Percentiles rank a stretch among this genome's conserved stretches.
phyloP scores from a whole-genome alignment of 306 rosid species.

The Medicago ruthenica region DNA sequence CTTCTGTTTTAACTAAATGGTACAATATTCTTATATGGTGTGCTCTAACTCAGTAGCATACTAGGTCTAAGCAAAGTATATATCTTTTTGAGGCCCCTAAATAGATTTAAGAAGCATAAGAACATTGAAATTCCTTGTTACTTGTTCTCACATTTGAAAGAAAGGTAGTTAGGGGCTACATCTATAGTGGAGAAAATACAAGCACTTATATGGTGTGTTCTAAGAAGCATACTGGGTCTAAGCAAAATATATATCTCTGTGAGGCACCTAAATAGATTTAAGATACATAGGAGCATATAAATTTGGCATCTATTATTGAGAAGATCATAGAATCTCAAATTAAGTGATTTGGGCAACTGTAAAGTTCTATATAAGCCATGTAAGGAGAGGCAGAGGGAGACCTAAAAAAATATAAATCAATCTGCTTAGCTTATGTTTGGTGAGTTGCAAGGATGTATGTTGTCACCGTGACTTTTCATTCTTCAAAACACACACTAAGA shows the following conservation, averaged over 20 bases:
- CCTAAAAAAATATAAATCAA: neutral
- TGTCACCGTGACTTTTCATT: neutral
- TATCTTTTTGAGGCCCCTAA: neutral
- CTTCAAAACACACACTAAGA: neutral
- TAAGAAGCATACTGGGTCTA: neutral
- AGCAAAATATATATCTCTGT: neutral
- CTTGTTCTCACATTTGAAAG: conserved; percentile 18
- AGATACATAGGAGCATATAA: conserved; percentile 7
- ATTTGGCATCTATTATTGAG: neutral
- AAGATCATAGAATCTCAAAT: neutral
- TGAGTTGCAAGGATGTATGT: neutral
- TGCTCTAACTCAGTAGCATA: conserved; percentile 6
- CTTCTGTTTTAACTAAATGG: neutral
- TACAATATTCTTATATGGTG: neutral
- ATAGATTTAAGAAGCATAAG: conserved; percentile 4
- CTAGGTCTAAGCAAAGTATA: neutral
- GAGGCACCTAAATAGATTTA: neutral
- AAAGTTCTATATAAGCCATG: neutral
- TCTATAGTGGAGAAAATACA: neutral
- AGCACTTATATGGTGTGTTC: conserved; percentile 10
- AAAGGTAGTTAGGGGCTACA: neutral
- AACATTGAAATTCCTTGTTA: neutral
- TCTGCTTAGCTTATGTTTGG: neutral
- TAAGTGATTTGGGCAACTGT: neutral
- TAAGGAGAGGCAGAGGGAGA: neutral